These are phyloP conservation scores for Mucor plumbeus DNA, from an alignment of 371 early-diverging fungal species.

Conservation along the genomic window DNA sequence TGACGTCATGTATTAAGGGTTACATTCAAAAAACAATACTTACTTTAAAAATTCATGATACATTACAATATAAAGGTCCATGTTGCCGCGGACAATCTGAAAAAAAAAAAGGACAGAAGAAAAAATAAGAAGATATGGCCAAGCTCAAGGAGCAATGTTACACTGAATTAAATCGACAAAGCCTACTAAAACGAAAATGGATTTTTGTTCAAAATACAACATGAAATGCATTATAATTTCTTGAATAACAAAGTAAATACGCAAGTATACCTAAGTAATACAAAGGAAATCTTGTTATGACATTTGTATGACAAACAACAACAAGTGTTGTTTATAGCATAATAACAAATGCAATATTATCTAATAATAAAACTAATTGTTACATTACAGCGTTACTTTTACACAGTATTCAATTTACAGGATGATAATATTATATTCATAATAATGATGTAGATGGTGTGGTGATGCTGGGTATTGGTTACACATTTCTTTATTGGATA, in stretches of 20 bases:
- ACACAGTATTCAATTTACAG: background rate
- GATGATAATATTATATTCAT: background rate
- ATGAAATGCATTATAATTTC: background rate
- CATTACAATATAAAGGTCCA: background rate
- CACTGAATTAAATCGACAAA: background rate
- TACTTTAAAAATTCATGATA: background rate
- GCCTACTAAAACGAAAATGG: background rate
- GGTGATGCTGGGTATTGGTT: background rate
- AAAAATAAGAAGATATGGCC: background rate
- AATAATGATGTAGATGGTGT: background rate
- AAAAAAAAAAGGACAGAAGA: background rate
- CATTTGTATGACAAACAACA: slow-evolving; percentile 7
- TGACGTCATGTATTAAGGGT: background rate
- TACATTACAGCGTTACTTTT: background rate
- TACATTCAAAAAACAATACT: background rate
- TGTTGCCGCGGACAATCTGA: background rate
- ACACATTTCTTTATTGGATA: background rate
- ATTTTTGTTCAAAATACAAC: background rate
- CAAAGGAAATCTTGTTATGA: background rate
- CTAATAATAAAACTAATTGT: background rate
- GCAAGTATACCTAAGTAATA: background rate
- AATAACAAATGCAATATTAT: background rate
- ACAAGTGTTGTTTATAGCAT: background rate
- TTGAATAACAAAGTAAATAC: background rate
- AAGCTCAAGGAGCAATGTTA: background rate